These are phyloP conservation scores for Pilatotrama ljubarskyi DNA, from an alignment of 768 basidiomycete genomes.

Conservation along the genomic window DNA sequence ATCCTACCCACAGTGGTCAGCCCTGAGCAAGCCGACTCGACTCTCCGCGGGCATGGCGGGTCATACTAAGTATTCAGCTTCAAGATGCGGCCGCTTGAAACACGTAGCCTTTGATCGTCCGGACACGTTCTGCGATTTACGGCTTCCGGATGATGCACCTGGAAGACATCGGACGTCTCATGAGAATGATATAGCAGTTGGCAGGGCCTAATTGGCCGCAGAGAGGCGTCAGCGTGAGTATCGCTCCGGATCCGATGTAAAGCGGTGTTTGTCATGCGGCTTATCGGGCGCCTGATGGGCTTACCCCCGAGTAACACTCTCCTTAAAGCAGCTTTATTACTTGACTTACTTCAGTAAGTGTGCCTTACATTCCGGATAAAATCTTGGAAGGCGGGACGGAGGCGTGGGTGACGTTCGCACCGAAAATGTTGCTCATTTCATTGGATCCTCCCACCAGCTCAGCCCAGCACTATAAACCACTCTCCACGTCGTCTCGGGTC, in stretches of 20 bases:
- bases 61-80: no score
- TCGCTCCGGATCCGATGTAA: neutral
- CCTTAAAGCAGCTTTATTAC: neutral
- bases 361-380: neutral
- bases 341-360: neutral
- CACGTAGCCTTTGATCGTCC: no score
- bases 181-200: neutral
- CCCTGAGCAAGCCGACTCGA: no score
- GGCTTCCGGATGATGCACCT: no score
- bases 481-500: neutral
- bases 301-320: neutral
- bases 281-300: neutral
- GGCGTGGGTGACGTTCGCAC: constrained; percentile 11
- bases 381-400: neutral
- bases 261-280: neutral
- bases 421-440: constrained; percentile 14
- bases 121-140: no score
- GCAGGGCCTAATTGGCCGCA: no score
- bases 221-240: neutral
- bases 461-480: neutral
- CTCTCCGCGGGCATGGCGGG: no score
- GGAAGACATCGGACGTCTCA: neutral
- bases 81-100: no score
- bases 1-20: no score
- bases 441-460: constrained; percentile 17